phyloP scores from a whole-genome alignment of 2,329 filamentous ascomycete genomes.

The Alternaria longipes region DNA sequence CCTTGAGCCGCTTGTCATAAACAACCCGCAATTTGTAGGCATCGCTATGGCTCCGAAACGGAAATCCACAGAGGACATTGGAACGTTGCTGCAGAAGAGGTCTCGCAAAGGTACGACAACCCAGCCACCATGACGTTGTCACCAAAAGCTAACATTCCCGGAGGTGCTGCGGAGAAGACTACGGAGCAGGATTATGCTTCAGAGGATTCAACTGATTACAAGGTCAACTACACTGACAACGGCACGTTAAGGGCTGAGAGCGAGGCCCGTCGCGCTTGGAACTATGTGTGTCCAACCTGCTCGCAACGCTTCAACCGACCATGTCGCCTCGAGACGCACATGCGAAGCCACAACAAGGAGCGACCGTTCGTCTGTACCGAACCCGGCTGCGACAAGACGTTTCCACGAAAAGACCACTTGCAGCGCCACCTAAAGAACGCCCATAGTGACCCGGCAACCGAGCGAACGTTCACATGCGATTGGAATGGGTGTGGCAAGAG shows the following conservation, averaged over 20 bases:
- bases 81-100: conserved; percentile 33
- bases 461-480: conserved; percentile 76
- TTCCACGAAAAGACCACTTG: conserved; percentile 86
- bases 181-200: conserved; percentile 27
- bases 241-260: conserved; percentile 41
- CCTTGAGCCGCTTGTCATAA: conserved; percentile 20
- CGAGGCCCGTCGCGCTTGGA: conserved; percentile 71
- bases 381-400: conserved; percentile 79
- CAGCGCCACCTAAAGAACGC: conserved; percentile 84
- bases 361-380: conserved; percentile 79
- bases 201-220: conserved; percentile 37
- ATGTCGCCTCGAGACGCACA: conserved; percentile 76
- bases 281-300: conserved; percentile 79
- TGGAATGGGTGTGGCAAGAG: conserved; percentile 77
- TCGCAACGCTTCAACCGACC: conserved; percentile 88
- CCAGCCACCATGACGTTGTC: conserved; percentile 12
- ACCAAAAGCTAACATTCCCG: conserved; percentile 9
- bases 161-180: conserved; percentile 21
- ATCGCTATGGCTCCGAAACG: conserved; percentile 43
- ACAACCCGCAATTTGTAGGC: conserved; percentile 1
- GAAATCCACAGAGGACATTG: conserved; percentile 23
- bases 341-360: conserved; percentile 86
- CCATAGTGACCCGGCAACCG: conserved; percentile 66
- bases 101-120: conserved; percentile 32
- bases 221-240: conserved; percentile 40